Conservation (phyloP, 1,284 basidiomycete species). For the Chalciporus piperatoides region DNA sequence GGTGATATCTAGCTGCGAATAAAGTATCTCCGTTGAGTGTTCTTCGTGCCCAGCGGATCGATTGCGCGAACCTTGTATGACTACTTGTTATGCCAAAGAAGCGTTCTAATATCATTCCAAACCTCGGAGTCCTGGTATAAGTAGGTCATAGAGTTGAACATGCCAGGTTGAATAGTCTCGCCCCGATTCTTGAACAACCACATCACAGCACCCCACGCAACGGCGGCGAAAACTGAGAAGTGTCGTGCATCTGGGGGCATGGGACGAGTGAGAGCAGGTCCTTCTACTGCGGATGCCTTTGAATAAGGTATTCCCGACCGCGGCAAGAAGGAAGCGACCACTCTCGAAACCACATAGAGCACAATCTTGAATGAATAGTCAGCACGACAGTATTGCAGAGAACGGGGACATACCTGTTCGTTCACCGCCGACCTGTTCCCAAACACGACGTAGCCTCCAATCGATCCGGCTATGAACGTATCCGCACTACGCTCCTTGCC, state of each 20-base stretch:
- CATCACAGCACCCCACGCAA: constrained; percentile 97
- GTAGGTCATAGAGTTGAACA: constrained; percentile 83
- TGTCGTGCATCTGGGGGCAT: constrained; percentile 77
- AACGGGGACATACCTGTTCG: constrained; percentile 73
- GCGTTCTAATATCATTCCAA: constrained; percentile 63
- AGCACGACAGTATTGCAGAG: background rate
- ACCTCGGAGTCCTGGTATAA: constrained; percentile 72
- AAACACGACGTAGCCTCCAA: constrained; percentile 93
- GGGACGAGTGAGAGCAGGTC: constrained; percentile 52
- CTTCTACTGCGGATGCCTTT: constrained; percentile 33
- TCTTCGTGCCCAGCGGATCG: background rate
- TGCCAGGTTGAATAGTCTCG: constrained; percentile 89
- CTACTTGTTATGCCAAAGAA: constrained; percentile 73
- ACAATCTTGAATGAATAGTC: constrained; percentile 67
- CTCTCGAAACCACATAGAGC: constrained; percentile 89
- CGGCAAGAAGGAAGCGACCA: constrained; percentile 84
- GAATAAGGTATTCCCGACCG: constrained; percentile 55
- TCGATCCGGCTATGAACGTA: constrained; percentile 89
- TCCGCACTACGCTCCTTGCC: constrained; percentile 81
- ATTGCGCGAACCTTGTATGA: constrained; percentile 9
- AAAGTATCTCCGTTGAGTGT: background rate
- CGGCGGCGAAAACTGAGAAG: constrained; percentile 86
- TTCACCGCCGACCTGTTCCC: constrained; percentile 96
- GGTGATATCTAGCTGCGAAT: constrained; percentile 6
- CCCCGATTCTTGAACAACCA: constrained; percentile 87